Conservation (phyloP, 345 rosid genomes). For the Brassica juncea region DNA sequence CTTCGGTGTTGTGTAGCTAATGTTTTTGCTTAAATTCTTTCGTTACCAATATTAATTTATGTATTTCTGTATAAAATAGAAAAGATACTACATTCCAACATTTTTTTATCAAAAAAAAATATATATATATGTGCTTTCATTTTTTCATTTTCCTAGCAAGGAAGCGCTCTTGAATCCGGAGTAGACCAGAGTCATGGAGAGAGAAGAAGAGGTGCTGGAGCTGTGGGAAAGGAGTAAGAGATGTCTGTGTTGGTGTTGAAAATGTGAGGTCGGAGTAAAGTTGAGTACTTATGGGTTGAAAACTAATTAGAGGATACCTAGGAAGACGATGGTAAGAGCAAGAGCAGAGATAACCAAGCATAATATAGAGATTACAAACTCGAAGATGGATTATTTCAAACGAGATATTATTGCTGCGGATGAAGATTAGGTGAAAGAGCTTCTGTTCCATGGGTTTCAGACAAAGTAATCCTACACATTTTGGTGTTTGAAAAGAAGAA, state of each 20-base stretch:
- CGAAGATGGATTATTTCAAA: neutral
- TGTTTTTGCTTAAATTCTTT: neutral
- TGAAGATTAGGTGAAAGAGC: neutral
- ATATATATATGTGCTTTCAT: neutral
- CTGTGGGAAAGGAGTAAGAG: neutral
- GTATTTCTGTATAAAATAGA: neutral
- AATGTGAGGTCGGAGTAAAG: neutral
- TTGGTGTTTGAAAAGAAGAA: neutral
- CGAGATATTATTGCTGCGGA: neutral
- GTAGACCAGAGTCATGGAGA: too few relatives aligned
- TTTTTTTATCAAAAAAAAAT: neutral
- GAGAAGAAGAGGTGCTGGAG: neutral
- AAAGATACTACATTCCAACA: neutral
- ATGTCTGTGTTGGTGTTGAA: neutral
- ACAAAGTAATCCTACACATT: conserved; percentile 7
- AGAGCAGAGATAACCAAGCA: neutral
- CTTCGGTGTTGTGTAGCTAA: neutral
- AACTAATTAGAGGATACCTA: neutral
- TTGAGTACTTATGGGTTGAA: neutral
- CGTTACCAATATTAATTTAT: neutral
- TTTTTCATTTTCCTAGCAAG: neutral
- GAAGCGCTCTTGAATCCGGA: neutral
- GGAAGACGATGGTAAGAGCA: neutral
- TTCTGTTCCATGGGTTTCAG: neutral
- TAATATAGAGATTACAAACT: neutral